Evolutionary conservation across 768 basidiomycete species (phyloP).

Genomic region (Cyclocybe aegerita): DNA sequence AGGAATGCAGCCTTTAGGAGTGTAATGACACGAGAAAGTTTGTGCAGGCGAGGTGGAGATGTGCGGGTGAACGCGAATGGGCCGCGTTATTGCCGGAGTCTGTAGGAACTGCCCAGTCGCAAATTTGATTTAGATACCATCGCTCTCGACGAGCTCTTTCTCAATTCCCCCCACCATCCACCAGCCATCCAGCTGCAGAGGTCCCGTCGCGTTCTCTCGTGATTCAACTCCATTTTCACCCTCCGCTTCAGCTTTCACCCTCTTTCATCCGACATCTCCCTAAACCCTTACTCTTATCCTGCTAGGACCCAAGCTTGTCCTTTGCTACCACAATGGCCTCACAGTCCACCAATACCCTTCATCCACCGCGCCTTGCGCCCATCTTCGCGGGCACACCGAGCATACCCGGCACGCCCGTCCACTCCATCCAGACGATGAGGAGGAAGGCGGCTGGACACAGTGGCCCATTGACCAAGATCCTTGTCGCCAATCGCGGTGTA

Average conservation of each 20-base stretch:
- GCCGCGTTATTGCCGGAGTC: slow-evolving; percentile 24
- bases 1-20: background rate
- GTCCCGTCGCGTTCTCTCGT: background rate
- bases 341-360: slow-evolving; percentile 41
- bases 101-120: background rate
- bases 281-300: slow-evolving; percentile 4
- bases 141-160: background rate
- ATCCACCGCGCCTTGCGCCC: slow-evolving; percentile 71
- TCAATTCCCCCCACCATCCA: background rate
- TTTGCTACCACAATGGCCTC: slow-evolving; percentile 39
- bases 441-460: slow-evolving; percentile 89
- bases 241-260: slow-evolving; percentile 1
- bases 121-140: background rate
- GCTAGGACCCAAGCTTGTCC: background rate
- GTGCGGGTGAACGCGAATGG: slow-evolving; percentile 19
- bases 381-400: slow-evolving; percentile 76
- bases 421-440: slow-evolving; percentile 89
- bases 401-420: slow-evolving; percentile 81
- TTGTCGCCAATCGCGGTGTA: slow-evolving; percentile 91
- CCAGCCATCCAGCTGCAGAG: background rate
- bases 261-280: background rate
- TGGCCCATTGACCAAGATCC: slow-evolving; percentile 87
- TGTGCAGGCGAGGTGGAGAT: slow-evolving; percentile 21
- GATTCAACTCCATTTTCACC: background rate
- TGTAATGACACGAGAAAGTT: background rate